Base-by-base conservation (phyloP, 1,284 basidiomycete genomes). In the Tilletia horrida region DNA sequence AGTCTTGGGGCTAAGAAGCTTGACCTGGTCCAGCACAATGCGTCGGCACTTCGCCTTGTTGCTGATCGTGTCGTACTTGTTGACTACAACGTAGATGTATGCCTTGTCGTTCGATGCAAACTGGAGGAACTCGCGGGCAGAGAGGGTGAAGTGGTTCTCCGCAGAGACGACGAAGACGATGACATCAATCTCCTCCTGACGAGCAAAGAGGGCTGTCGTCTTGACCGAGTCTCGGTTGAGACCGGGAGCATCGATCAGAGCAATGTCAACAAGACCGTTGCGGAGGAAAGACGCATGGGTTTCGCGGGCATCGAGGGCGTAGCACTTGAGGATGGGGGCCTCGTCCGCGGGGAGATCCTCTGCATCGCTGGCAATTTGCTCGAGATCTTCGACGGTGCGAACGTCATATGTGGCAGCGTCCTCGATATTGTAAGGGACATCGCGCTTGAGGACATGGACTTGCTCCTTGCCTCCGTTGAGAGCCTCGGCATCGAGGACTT, bases 181-280 rank as follows among this genome's bases (percentile, higher is more conserved):
- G 31, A 99, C 95, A 80, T 99, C 96, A 66, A 99, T 98, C 84
- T 97, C 93, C 82, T 96, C 92, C 83, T 98, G 95, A 42, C 93
- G 91, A 21, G 94, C 88, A 79, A 98, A 98, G 61, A 97, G 85
- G 8, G 93, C 92, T 1, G 95, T 99, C 0, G 96, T 99, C 85
- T 96, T 92, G 79, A 95, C 83, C 67, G 90, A 93, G 83, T 98
- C 96, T 67, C 93, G 88, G 84, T 99, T 99, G 63, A 99, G 88
- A 70, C 96, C 96, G 1, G 96, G 96, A 0, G 94, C 95, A 77
- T 99, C 96, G 82, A 98, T 97, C 76, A 98, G 91, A 11, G 95
- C 94, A 79, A 98, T 97, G 81, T 97, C 92, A 77, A 97, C 92
- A 66, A 95, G 89, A 69, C 93, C 94, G 82, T 97, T 98, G 85